phyloP scores from a whole-genome alignment of 2,329 filamentous ascomycete genomes.

The Sordariomycetes sp. region DNA sequence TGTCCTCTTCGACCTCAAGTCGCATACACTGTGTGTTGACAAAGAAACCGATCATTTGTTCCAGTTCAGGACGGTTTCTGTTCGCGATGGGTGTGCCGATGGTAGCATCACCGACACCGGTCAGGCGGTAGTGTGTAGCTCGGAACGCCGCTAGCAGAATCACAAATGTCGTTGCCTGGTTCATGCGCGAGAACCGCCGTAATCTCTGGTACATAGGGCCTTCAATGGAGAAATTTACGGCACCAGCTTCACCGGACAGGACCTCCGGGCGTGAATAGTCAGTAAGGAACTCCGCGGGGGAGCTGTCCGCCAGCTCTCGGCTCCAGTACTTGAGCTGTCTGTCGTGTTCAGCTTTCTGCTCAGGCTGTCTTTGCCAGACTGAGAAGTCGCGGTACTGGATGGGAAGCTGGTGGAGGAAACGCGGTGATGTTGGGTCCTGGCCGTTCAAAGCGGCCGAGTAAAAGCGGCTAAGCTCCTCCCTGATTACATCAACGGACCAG shows the following conservation, averaged over 20 bases:
- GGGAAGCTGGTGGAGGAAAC: constrained; percentile 1
- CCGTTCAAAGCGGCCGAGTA: constrained; percentile 1
- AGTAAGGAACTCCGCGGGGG: constrained; percentile 16
- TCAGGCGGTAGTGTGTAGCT: constrained; percentile 8
- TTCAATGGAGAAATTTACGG: constrained; percentile 5
- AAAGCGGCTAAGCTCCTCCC: constrained; percentile 1
- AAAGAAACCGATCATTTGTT: constrained; percentile 10
- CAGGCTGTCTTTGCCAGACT: constrained; percentile 12
- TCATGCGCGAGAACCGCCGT: constrained; percentile 1
- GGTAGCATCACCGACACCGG: constrained; percentile 5
- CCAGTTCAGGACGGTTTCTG: constrained; percentile 6
- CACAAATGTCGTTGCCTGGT: constrained; percentile 5
- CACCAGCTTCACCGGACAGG: background rate
- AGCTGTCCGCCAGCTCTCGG: constrained; percentile 2
- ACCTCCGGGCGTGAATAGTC: constrained; percentile 17
- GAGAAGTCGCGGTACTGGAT: constrained; percentile 17
- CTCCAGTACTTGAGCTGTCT: constrained; percentile 15
- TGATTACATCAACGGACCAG: constrained; percentile 5
- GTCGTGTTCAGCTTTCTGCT: constrained; percentile 5
- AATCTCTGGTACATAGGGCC: constrained; percentile 5
- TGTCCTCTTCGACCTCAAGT: constrained; percentile 1
- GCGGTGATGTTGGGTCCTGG: background rate
- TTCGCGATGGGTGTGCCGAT: constrained; percentile 9
- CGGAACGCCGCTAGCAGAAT: constrained; percentile 7
- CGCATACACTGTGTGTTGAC: constrained; percentile 11